phyloP scores from a whole-genome alignment of 2,329 filamentous ascomycete species.

The Trichoderma aggressivum region DNA sequence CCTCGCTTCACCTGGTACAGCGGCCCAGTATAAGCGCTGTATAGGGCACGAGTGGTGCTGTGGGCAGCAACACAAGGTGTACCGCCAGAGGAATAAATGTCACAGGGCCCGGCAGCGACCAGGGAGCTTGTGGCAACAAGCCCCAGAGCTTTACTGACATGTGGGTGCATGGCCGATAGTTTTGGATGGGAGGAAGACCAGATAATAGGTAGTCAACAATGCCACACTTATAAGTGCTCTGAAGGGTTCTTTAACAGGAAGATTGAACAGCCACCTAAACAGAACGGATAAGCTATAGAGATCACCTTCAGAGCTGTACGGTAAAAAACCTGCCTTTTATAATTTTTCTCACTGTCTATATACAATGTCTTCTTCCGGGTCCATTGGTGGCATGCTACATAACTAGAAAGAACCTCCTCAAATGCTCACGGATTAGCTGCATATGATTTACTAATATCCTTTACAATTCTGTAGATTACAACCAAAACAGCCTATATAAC shows the following conservation, averaged over 20 bases:
- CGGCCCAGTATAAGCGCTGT: neutral
- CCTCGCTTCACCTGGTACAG: conserved; percentile 2
- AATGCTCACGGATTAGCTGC: neutral
- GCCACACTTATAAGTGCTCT: neutral
- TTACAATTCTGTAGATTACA: neutral
- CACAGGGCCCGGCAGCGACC: neutral
- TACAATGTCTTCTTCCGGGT: no score
- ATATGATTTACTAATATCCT: neutral
- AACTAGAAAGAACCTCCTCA: neutral
- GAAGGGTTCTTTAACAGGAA: neutral
- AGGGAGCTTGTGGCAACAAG: neutral
- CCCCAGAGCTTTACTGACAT: neutral
- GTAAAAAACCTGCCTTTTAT: neutral
- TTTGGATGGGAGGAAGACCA: neutral
- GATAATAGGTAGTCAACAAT: neutral
- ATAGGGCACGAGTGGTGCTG: conserved; percentile 1
- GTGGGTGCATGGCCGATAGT: neutral
- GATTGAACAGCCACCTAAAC: neutral
- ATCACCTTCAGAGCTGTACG: neutral
- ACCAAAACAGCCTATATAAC: neutral
- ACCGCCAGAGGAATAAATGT: neutral
- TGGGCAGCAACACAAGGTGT: conserved; percentile 7
- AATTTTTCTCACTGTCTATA: neutral
- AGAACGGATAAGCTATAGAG: neutral
- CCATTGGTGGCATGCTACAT: neutral